A percentile compares a stretch with the other conserved stretches of the same genome.
Evolutionary conservation across 768 basidiomycete species (phyloP).

Genomic region (Albatrellus ellisii): DNA sequence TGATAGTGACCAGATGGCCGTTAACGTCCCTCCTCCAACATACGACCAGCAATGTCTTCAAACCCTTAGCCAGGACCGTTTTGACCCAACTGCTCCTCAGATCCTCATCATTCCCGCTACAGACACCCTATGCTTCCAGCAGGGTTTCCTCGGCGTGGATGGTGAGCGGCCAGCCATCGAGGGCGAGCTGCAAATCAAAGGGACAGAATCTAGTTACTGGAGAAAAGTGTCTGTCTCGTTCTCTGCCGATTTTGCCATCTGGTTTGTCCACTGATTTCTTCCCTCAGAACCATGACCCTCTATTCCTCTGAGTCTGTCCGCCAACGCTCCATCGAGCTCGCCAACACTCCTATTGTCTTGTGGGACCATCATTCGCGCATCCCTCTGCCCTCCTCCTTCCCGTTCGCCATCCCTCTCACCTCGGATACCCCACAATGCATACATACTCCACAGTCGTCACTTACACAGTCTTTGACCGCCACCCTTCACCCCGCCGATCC

Average conservation of each 20-base stretch:
- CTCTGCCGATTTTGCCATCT: constrained; percentile 5
- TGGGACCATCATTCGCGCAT: constrained; percentile 28
- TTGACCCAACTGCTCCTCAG: constrained; percentile 29
- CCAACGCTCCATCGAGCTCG: constrained; percentile 54
- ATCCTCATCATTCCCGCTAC: constrained; percentile 63
- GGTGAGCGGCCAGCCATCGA: constrained; percentile 75
- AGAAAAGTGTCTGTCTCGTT: constrained; percentile 60
- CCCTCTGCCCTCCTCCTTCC: constrained; percentile 45
- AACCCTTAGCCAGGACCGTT: background rate
- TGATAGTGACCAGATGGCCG: background rate
- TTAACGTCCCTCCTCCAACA: constrained; percentile 9
- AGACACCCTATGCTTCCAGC: constrained; percentile 69
- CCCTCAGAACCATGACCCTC: constrained; percentile 45
- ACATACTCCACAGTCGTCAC: constrained; percentile 58
- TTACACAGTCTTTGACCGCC: constrained; percentile 60
- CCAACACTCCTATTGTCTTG: constrained; percentile 39
- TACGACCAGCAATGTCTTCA: constrained; percentile 7
- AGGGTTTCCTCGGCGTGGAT: constrained; percentile 75
- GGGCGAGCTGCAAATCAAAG: constrained; percentile 81
- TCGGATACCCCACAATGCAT: constrained; percentile 77
- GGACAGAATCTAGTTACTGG: constrained; percentile 35
- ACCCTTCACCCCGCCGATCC: constrained; percentile 36
- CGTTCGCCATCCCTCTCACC: constrained; percentile 73
- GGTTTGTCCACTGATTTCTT: constrained; percentile 8
- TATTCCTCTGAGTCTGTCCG: constrained; percentile 55